Base-by-base conservation (phyloP, 768 basidiomycete genomes). In the Boletus rufocinnamomeus region DNA sequence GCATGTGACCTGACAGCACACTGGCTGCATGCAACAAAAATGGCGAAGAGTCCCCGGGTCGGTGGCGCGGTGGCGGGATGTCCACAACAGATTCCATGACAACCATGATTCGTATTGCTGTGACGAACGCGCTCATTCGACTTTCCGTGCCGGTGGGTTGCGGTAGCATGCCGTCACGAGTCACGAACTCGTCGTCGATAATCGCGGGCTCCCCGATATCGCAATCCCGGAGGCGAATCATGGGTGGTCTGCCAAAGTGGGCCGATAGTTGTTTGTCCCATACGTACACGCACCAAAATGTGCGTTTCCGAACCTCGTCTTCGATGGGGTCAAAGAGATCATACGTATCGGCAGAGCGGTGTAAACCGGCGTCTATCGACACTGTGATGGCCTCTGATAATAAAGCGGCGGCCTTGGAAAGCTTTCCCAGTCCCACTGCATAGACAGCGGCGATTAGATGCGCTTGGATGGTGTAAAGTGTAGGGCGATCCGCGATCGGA, bases 241-340 rank as follows among this genome's bases (percentile, higher is more conserved):
- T 83, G 3, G 93, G 86, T 34, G 94, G 94, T 27, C 94, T 80
- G 27, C 95, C 94, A 70, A 96, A 95, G 72, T 93, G 89, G 57
- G 91, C 89, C 13, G 85, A 79, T 8, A 94, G 84, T 67, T 95
- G 94, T 75, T 97, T 96, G 75, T 97, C 95, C 95, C 95, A 96
- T 50, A 92, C 82, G 74, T 96, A 97, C 28, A 95, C 92, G 58
- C 92, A 92, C 93, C 94, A 97, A 73, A 97, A 97, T 0, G 95
- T 96, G 64, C 94, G 86, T 74, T 95, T 96, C 57, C 95, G 84
- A 30, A 94, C 86, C 71, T 96, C 93, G 59, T 91, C 89, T 71
- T 95, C 94, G 62, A 95, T 88, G 10, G 89, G 83, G 73, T 94
- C 88, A 71, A 97, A 96, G 52, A 91, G 80, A 68, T 91, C 88